These are phyloP conservation scores for Limnanthes douglasii DNA, from an alignment of 345 rosid species.

Conservation along the genomic window DNA sequence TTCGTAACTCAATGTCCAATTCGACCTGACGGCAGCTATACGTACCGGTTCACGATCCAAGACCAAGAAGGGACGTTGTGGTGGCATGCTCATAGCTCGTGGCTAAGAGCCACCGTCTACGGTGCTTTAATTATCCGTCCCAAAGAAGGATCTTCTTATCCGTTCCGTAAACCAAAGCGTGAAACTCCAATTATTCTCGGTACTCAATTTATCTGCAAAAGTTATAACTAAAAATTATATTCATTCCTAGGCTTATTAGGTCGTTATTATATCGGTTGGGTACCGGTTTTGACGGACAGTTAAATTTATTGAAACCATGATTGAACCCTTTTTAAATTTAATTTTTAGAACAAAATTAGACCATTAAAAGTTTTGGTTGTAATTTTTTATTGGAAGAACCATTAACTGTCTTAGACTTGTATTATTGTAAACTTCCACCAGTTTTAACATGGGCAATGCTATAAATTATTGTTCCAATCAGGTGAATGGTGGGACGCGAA, in stretches of 20 bases:
- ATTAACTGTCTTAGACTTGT: no score
- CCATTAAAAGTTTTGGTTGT: not conserved
- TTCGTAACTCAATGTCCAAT: constrained; percentile 92
- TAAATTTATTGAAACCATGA: not conserved
- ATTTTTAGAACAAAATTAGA: not conserved
- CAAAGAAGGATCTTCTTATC: constrained; percentile 44
- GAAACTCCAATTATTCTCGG: constrained; percentile 66
- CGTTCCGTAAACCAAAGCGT: constrained; percentile 54
- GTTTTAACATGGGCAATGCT: no score
- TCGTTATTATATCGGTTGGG: no score
- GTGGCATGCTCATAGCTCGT: constrained; percentile 99
- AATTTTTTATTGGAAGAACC: no score
- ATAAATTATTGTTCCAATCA: constrained; percentile 7
- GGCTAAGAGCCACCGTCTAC: constrained; percentile 93
- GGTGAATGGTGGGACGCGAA: constrained; percentile 97
- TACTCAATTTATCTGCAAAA: constrained; percentile 13
- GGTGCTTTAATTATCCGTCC: constrained; percentile 81
- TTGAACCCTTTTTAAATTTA: not conserved
- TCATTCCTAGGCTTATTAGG: not conserved
- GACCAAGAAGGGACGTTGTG: constrained; percentile 94
- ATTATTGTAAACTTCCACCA: not conserved
- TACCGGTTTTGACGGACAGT: no score
- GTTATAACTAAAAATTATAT: not conserved
- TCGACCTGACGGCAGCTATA: constrained; percentile 71
- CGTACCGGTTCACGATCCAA: constrained; percentile 69